Conservation (phyloP, 306 rosid genomes). For the Crotalaria pallida region DNA sequence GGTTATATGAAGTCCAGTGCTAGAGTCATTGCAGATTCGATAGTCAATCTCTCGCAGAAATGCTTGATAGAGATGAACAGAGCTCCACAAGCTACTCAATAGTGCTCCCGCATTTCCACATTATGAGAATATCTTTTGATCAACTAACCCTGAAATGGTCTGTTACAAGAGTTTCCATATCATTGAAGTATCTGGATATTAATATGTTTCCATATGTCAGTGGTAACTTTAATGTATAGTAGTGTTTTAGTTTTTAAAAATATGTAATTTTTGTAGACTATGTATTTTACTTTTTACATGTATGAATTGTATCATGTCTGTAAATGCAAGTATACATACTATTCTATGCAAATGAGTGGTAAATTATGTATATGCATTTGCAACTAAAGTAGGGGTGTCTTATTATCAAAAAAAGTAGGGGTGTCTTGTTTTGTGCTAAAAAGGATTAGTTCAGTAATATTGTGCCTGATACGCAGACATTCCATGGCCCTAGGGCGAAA, state of each 20-base stretch:
- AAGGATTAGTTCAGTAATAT: not conserved
- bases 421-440: too few species aligned
- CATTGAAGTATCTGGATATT: not conserved
- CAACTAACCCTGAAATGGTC: not conserved
- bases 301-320: slow-evolving; percentile 7
- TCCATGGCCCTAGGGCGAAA: too few species aligned
- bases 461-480: not conserved
- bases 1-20: slow-evolving; percentile 97
- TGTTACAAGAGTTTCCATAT: not conserved
- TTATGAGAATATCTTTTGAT: not conserved
- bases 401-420: too few species aligned
- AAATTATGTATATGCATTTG: slow-evolving; percentile 1
- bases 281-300: not conserved
- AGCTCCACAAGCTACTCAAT: slow-evolving; percentile 4
- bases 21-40: slow-evolving; percentile 82
- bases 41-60: slow-evolving; percentile 63
- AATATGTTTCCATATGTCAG: not conserved
- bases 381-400: not conserved
- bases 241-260: not conserved
- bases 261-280: not conserved
- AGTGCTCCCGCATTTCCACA: slow-evolving; percentile 12
- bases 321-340: not conserved
- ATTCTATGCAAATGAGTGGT: not conserved
- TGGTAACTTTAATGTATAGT: not conserved
- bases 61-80: slow-evolving; percentile 50